Conservation (phyloP, 2,329 filamentous ascomycete species). For the Didymella pinodella region DNA sequence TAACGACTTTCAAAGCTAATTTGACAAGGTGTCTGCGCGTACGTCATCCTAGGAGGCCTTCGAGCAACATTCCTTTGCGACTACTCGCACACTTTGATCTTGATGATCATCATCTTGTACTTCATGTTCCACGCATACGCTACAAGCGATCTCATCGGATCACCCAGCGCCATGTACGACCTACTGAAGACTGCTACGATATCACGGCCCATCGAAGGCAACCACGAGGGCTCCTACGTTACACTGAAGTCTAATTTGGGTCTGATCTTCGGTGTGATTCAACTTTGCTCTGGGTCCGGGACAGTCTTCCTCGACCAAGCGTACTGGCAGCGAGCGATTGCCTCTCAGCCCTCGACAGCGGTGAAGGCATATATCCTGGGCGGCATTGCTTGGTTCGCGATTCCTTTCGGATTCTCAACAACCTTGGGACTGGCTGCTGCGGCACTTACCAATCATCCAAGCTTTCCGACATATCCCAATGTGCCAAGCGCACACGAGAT, state of each 20-base stretch:
- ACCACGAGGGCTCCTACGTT: conserved; percentile 53
- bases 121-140: conserved; percentile 56
- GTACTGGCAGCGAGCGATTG: conserved; percentile 57
- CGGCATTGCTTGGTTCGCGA: conserved; percentile 58
- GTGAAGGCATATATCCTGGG: conserved; percentile 50
- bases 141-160: conserved; percentile 51
- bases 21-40: conserved; percentile 44
- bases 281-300: conserved; percentile 50
- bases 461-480: conserved; percentile 55
- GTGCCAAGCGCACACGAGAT: conserved; percentile 37
- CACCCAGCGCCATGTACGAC: conserved; percentile 52
- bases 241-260: conserved; percentile 54
- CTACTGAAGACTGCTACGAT: conserved; percentile 49
- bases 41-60: conserved; percentile 49
- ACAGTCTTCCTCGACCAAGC: conserved; percentile 55
- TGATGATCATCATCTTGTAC: conserved; percentile 56
- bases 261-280: conserved; percentile 56
- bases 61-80: conserved; percentile 55
- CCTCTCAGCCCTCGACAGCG: conserved; percentile 40
- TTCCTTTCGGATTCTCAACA: conserved; percentile 53
- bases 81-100: conserved; percentile 52
- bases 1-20: too few species aligned
- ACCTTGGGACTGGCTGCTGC: conserved; percentile 57
- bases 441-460: conserved; percentile 54
- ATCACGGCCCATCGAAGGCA: conserved; percentile 50